Evolutionary conservation across 2,329 filamentous ascomycete genomes (phyloP).

Genomic region (Aspergillus costaricaensis): DNA sequence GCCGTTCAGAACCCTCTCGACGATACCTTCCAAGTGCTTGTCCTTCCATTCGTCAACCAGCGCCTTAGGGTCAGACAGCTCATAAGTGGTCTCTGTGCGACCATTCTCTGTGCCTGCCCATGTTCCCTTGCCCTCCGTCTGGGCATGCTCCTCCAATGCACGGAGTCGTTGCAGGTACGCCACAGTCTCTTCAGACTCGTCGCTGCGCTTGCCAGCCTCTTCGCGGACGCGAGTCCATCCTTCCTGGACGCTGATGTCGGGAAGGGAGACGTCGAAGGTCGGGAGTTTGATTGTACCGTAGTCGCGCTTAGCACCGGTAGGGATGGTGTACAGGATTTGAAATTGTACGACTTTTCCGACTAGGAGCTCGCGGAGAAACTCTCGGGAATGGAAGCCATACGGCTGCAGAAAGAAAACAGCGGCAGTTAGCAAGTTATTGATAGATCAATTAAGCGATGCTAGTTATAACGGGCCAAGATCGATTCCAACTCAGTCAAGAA

Average conservation of each 20-base stretch:
- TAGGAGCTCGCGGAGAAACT: conserved; percentile 79
- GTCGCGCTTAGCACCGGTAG: conserved; percentile 74
- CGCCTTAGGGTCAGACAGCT: conserved; percentile 71
- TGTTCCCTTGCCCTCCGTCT: conserved; percentile 74
- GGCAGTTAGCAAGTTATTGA: conserved; percentile 6
- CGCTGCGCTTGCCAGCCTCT: conserved; percentile 81
- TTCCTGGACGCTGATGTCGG: conserved; percentile 80
- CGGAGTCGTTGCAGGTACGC: conserved; percentile 76
- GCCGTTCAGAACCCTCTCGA: conserved; percentile 88
- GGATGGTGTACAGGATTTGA: conserved; percentile 82
- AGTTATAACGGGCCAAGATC: background rate
- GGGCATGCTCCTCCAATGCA: conserved; percentile 74
- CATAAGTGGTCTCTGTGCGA: conserved; percentile 75
- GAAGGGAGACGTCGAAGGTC: conserved; percentile 68
- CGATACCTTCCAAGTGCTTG: conserved; percentile 77
- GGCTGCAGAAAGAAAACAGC: conserved; percentile 48
- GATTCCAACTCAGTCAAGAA: background rate
- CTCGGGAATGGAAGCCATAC: conserved; percentile 90
- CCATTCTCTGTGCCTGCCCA: conserved; percentile 68
- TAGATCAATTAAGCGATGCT: background rate
- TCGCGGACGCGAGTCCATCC: conserved; percentile 94
- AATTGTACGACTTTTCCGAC: conserved; percentile 89
- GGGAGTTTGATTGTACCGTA: conserved; percentile 80
- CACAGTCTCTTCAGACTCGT: conserved; percentile 74
- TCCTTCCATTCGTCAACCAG: conserved; percentile 85